A percentile compares a stretch with the other conserved stretches of the same genome.
Conservation (phyloP, 2,329 filamentous ascomycete genomes). For the Periconia macrospinosa region DNA sequence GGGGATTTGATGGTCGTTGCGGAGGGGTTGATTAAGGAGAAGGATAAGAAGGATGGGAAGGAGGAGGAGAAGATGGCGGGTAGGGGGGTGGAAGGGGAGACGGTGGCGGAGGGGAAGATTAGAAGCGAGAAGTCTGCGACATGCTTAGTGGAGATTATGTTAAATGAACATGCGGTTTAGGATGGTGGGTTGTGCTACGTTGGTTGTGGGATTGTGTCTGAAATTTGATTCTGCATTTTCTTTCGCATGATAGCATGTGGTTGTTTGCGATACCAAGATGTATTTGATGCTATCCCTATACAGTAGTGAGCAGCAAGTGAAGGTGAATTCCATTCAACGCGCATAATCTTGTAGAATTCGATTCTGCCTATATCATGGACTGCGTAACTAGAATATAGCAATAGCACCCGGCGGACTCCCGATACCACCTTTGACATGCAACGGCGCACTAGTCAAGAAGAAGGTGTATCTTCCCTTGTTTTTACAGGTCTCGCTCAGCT, state of each 20-base stretch:
- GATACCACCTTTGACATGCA: constrained; percentile 57
- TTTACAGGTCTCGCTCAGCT: constrained; percentile 57
- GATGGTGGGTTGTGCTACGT: too few species aligned
- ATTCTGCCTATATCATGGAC: background rate
- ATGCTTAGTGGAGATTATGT: background rate
- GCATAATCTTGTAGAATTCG: background rate
- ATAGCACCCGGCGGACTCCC: constrained; percentile 41
- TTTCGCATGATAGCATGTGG: background rate
- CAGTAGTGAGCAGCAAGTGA: too few species aligned
- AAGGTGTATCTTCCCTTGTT: constrained; percentile 59
- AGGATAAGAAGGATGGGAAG: background rate
- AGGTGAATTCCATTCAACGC: too few species aligned
- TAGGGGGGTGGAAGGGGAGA: background rate
- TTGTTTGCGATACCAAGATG: background rate
- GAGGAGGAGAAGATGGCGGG: background rate
- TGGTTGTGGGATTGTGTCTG: too few species aligned
- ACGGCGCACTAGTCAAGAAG: constrained; percentile 61
- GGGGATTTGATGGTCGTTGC: background rate
- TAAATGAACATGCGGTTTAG: background rate
- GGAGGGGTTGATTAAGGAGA: constrained; percentile 1
- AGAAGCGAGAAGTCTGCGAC: background rate
- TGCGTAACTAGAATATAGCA: constrained; percentile 28
- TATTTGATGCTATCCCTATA: background rate
- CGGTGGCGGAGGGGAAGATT: background rate
- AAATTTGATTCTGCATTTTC: background rate